These are phyloP conservation scores for Clonostachys rosea DNA, from an alignment of 2,329 filamentous ascomycete species.

Conservation along the genomic window DNA sequence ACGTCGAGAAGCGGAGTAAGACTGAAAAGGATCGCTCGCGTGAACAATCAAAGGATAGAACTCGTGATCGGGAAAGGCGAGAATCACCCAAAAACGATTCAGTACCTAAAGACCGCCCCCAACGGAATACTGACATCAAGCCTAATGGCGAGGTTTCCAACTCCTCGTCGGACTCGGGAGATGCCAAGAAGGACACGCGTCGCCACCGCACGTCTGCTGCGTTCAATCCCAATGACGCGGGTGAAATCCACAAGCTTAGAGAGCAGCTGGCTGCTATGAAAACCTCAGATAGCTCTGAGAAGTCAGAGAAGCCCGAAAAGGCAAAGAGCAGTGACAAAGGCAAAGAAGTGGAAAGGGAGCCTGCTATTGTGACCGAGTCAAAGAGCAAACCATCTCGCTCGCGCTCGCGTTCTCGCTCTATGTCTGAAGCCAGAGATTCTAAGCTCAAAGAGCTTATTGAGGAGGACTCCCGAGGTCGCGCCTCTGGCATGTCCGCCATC, in stretches of 20 bases:
- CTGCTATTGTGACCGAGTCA: not conserved
- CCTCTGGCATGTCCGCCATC: slow-evolving; percentile 15
- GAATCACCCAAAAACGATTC: not conserved
- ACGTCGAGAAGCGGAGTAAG: slow-evolving; percentile 1
- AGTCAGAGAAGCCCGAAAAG: not conserved
- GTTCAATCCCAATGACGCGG: slow-evolving; percentile 50
- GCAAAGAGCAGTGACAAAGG: not conserved
- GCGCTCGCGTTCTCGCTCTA: not conserved
- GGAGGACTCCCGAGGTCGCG: slow-evolving; percentile 35
- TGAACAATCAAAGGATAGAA: not conserved
- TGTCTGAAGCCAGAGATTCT: slow-evolving; percentile 3
- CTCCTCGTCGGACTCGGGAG: slow-evolving; percentile 32
- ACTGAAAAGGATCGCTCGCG: not conserved
- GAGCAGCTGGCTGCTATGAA: slow-evolving; percentile 41
- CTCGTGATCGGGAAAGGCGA: not conserved
- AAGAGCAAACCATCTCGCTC: not conserved
- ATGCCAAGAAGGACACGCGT: slow-evolving; percentile 29
- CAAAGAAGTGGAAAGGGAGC: not conserved
- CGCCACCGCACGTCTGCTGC: slow-evolving; percentile 28
- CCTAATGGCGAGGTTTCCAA: slow-evolving; percentile 25
- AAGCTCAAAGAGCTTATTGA: not conserved
- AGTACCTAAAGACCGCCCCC: slow-evolving; percentile 12
- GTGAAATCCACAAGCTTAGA: slow-evolving; percentile 42
- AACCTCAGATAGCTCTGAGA: slow-evolving; percentile 1
- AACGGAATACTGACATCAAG: slow-evolving; percentile 30